These are phyloP conservation scores for Aspergillus terreus DNA, from an alignment of 2,329 filamentous ascomycete species.

Conservation along the genomic window DNA sequence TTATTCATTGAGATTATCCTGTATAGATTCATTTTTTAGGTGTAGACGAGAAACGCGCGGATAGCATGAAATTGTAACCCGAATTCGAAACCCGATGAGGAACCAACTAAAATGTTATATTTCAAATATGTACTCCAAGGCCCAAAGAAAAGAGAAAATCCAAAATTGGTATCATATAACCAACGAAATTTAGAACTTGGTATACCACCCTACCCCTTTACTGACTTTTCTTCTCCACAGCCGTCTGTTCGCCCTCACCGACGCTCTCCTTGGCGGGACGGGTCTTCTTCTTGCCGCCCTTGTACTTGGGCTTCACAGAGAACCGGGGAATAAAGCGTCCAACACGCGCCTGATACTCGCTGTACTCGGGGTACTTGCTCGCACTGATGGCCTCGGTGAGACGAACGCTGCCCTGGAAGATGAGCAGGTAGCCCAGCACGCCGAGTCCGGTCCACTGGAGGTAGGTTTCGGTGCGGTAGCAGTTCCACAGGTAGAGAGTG, in stretches of 20 bases:
- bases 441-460: slow-evolving; percentile 79
- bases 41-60: neutral
- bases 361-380: slow-evolving; percentile 84
- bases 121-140: slow-evolving; percentile 7
- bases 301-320: slow-evolving; percentile 31
- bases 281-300: slow-evolving; percentile 21
- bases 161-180: slow-evolving; percentile 4
- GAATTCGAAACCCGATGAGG: neutral
- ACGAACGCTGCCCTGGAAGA: slow-evolving; percentile 87
- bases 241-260: slow-evolving; percentile 10
- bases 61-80: neutral
- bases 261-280: slow-evolving; percentile 9
- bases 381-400: slow-evolving; percentile 79
- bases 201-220: neutral
- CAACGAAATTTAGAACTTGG: neutral
- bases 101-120: slow-evolving; percentile 1
- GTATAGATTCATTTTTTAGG: neutral
- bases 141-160: slow-evolving; percentile 1
- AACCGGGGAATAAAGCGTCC: slow-evolving; percentile 72
- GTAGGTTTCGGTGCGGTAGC: slow-evolving; percentile 64
- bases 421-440: slow-evolving; percentile 63
- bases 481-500: slow-evolving; percentile 81
- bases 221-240: slow-evolving; percentile 13
- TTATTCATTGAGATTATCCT: slow-evolving; percentile 1
- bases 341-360: slow-evolving; percentile 75